A percentile compares a stretch with the other conserved stretches of the same genome.
Evolutionary conservation across 306 rosid species (phyloP).

Genomic region (Lotus japonicus): DNA sequence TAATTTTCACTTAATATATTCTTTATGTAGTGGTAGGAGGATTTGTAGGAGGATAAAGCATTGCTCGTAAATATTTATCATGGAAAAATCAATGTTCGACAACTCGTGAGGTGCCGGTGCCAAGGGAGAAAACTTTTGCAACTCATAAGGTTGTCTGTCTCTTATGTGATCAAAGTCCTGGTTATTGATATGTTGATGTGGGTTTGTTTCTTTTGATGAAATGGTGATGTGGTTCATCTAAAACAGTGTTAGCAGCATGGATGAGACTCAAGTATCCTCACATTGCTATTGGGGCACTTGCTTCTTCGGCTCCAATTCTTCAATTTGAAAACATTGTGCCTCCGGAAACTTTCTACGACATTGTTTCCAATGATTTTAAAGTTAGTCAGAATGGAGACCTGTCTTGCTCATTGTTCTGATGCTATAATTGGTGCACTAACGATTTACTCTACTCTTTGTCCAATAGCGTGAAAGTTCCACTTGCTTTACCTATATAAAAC

Average conservation of each 20-base stretch:
- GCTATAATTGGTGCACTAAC: not conserved
- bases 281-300: conserved; percentile 75
- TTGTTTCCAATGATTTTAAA: conserved; percentile 67
- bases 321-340: conserved; percentile 83
- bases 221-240: not conserved
- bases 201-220: not conserved
- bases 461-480: conserved; percentile 60
- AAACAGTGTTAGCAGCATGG: conserved; percentile 87
- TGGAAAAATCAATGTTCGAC: not conserved
- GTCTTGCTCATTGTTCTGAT: not conserved
- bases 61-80: not conserved
- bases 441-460: conserved; percentile 20
- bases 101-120: not conserved
- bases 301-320: conserved; percentile 92
- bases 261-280: conserved; percentile 95
- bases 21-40: too few species aligned
- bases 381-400: conserved; percentile 13
- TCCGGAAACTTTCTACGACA: conserved; percentile 58
- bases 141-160: not conserved
- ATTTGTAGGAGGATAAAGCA: too few species aligned
- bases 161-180: not conserved
- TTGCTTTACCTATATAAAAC: conserved; percentile 70
- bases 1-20: too few species aligned
- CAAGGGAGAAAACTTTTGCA: not conserved
- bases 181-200: not conserved